Conservation (phyloP, 75 land plant genomes). For the Pinus taeda region DNA sequence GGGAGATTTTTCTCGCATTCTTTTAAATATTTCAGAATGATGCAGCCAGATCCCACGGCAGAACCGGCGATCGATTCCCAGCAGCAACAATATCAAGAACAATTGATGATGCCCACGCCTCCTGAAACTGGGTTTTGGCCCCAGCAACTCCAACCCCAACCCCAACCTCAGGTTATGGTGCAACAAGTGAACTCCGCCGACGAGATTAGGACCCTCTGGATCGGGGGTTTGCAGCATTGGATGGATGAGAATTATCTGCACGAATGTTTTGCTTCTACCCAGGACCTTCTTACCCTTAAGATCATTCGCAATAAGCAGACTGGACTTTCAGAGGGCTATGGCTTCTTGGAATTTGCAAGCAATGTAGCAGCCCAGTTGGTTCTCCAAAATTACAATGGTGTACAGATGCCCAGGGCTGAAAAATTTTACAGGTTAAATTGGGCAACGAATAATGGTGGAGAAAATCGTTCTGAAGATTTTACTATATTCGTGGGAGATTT, state of each 20-base stretch:
- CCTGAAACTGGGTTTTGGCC: neutral
- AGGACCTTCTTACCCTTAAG: conserved; percentile 59
- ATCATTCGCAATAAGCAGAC: conserved; percentile 91
- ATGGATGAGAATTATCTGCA: conserved; percentile 48
- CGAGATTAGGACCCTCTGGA: conserved; percentile 47
- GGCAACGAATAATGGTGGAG: conserved; percentile 83
- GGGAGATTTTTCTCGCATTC: neutral
- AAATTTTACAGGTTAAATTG: conserved; percentile 83
- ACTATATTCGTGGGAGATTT: conserved; percentile 94
- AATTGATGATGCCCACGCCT: conserved; percentile 5
- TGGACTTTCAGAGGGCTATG: conserved; percentile 80
- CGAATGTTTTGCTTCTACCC: conserved; percentile 29
- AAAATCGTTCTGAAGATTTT: conserved; percentile 69
- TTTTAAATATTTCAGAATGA: neutral
- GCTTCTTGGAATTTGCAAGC: conserved; percentile 78
- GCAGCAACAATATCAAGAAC: conserved; percentile 5
- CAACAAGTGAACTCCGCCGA: conserved; percentile 19
- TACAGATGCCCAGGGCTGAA: conserved; percentile 72
- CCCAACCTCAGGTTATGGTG: neutral
- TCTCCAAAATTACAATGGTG: conserved; percentile 77
- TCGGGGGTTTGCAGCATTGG: conserved; percentile 52
- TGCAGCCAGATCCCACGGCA: neutral
- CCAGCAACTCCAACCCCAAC: neutral
- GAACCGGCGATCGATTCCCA: too few species aligned
- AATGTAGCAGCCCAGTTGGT: conserved; percentile 81